Conservation (phyloP, 2,329 filamentous ascomycete species). For the Cordyceps cicadae region DNA sequence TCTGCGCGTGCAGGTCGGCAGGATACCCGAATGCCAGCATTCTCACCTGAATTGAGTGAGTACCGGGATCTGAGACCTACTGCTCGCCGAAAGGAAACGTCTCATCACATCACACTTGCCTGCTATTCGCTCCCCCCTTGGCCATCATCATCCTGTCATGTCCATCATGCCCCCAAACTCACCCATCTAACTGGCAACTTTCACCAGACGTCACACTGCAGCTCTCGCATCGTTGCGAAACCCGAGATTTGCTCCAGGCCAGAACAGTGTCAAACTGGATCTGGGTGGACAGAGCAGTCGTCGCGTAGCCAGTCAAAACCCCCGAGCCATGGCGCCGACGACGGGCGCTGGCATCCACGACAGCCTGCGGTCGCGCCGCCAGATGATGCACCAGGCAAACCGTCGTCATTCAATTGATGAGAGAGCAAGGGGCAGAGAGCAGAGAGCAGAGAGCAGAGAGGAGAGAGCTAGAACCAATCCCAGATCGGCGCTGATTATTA, state of each 20-base stretch:
- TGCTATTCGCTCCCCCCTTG: background rate
- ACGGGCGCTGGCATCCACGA: background rate
- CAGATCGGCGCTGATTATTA: background rate
- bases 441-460: too few species aligned
- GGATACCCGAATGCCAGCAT: background rate
- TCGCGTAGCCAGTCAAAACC: background rate
- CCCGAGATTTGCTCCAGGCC: conserved; percentile 9
- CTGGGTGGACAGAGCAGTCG: background rate
- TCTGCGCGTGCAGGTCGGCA: background rate
- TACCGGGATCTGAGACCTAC: conserved; percentile 1
- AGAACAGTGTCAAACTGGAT: background rate
- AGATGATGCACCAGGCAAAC: conserved; percentile 1
- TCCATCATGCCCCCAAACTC: background rate
- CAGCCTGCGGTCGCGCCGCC: background rate
- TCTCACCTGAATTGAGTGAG: background rate
- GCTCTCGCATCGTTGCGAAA: conserved; percentile 1
- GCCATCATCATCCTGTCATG: background rate
- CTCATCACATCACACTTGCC: background rate
- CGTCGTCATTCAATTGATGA: background rate
- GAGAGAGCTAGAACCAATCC: too few species aligned
- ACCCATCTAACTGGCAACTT: background rate
- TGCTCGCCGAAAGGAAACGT: background rate
- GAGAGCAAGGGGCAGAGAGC: too few species aligned
- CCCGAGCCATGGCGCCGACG: background rate
- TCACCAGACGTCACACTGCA: conserved; percentile 5